Evolutionary conservation across 2,329 filamentous ascomycete genomes (phyloP).

Genomic region (Fusarium nodosum): DNA sequence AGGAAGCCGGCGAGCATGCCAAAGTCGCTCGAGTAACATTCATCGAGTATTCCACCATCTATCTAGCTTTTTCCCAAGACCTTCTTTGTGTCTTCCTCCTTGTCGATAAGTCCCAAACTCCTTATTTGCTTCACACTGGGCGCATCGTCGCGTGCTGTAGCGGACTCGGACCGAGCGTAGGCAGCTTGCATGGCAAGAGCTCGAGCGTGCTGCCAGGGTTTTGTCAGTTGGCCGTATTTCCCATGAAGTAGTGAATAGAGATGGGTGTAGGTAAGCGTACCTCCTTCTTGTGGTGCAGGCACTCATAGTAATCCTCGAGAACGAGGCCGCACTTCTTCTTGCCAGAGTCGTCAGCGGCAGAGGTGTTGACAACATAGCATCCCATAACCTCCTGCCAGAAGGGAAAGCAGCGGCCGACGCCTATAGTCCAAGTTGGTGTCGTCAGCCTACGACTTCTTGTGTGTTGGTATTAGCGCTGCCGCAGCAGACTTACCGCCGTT

Average conservation of each 20-base stretch:
- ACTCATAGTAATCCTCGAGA: conserved; percentile 98
- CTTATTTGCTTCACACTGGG: conserved; percentile 89
- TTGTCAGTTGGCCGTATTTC: conserved; percentile 31
- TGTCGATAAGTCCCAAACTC: conserved; percentile 85
- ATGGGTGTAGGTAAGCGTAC: conserved; percentile 65
- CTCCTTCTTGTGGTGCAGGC: conserved; percentile 99
- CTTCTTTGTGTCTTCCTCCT: conserved; percentile 82
- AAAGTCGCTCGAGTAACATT: conserved; percentile 21
- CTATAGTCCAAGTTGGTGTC: conserved; percentile 54
- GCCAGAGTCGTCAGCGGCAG: conserved; percentile 80
- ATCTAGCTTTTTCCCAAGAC: conserved; percentile 59
- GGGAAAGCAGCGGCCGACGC: conserved; percentile 88
- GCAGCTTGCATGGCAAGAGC: conserved; percentile 83
- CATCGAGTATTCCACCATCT: conserved; percentile 29
- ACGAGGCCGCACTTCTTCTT: conserved; percentile 89
- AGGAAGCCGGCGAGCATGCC: conserved; percentile 8
- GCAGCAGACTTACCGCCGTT: conserved; percentile 74
- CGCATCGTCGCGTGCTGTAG: conserved; percentile 81
- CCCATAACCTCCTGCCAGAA: conserved; percentile 99
- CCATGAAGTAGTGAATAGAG: background rate
- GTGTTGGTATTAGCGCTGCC: background rate
- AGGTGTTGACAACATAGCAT: conserved; percentile 96
- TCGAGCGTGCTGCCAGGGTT: conserved; percentile 77
- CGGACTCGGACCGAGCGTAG: conserved; percentile 83
- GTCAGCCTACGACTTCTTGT: conserved; percentile 41